Conservation (phyloP, 164 flowering plant genomes). For the Piper longum region DNA sequence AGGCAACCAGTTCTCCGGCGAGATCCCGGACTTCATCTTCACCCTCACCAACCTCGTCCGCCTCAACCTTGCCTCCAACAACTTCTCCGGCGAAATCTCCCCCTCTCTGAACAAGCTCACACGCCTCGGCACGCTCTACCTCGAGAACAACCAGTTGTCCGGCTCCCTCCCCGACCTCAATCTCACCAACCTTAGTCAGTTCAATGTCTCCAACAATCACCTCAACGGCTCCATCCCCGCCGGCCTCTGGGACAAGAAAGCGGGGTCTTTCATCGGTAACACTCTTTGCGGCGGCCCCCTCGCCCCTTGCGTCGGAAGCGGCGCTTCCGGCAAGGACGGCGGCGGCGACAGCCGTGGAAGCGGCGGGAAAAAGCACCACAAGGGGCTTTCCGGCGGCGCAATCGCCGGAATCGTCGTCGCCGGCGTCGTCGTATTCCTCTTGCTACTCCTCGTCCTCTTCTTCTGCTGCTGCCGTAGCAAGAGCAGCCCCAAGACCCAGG, state of each 20-base stretch:
- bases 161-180: slow-evolving; percentile 51
- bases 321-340: slow-evolving; percentile 5
- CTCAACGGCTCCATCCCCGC: slow-evolving; percentile 60
- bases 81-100: slow-evolving; percentile 55
- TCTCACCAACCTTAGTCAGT: slow-evolving; percentile 29
- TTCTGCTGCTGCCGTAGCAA: slow-evolving; percentile 31
- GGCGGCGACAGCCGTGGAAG: not conserved
- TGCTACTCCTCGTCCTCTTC: slow-evolving; percentile 31
- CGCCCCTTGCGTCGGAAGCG: slow-evolving; percentile 17
- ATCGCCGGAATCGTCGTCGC: slow-evolving; percentile 76
- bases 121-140: slow-evolving; percentile 36
- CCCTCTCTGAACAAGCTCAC: slow-evolving; percentile 31
- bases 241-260: slow-evolving; percentile 11
- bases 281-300: slow-evolving; percentile 68
- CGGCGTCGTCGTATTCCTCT: slow-evolving; percentile 24
- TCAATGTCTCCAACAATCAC: slow-evolving; percentile 56
- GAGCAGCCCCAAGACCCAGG: slow-evolving; percentile 14
- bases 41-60: slow-evolving; percentile 39
- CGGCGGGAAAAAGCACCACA: slow-evolving; percentile 4
- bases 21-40: slow-evolving; percentile 38
- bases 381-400: slow-evolving; percentile 58
- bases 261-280: slow-evolving; percentile 38
- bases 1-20: slow-evolving; percentile 52
- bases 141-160: slow-evolving; percentile 36
- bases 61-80: slow-evolving; percentile 50